Conservation (phyloP, 2,329 filamentous ascomycete species). For the Thelonectria discophora region DNA sequence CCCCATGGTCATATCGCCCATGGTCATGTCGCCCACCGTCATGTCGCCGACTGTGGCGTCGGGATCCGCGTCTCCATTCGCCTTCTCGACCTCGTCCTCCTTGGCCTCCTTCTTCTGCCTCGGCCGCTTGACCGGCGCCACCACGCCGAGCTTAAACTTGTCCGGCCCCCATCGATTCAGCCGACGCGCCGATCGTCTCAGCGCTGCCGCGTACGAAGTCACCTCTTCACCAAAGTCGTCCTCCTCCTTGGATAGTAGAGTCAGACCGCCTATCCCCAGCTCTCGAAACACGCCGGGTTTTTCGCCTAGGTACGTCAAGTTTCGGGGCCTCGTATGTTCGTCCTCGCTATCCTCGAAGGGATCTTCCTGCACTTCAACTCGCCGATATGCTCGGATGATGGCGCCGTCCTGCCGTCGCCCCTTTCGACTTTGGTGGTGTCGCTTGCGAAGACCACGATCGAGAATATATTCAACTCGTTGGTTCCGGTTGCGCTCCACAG, state of each 20-base stretch:
- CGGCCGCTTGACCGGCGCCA: conserved; percentile 56
- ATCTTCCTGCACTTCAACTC: conserved; percentile 65
- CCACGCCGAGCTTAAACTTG: conserved; percentile 56
- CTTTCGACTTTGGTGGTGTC: conserved; percentile 71
- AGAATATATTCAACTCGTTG: conserved; percentile 85
- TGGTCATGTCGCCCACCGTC: conserved; percentile 45
- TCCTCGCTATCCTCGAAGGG: conserved; percentile 71
- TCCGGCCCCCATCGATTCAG: conserved; percentile 73
- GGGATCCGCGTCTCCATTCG: conserved; percentile 41
- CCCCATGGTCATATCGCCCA: conserved; percentile 61
- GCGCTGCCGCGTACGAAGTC: conserved; percentile 69
- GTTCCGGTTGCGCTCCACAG: conserved; percentile 80
- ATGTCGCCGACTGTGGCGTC: conserved; percentile 54
- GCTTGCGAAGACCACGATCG: conserved; percentile 74
- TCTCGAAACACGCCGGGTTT: conserved; percentile 58
- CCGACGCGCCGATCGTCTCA: conserved; percentile 70
- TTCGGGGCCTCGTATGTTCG: conserved; percentile 56
- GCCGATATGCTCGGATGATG: conserved; percentile 71
- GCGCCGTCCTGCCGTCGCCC: conserved; percentile 70
- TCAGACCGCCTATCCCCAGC: conserved; percentile 70
- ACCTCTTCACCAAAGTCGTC: conserved; percentile 83
- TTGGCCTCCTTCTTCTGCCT: conserved; percentile 42
- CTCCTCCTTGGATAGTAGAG: conserved; percentile 66
- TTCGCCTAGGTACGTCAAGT: conserved; percentile 43
- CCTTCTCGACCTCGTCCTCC: conserved; percentile 36